Evolutionary conservation across 2,329 filamentous ascomycete species (phyloP).

Genomic region (Beauveria rudraprayagi): DNA sequence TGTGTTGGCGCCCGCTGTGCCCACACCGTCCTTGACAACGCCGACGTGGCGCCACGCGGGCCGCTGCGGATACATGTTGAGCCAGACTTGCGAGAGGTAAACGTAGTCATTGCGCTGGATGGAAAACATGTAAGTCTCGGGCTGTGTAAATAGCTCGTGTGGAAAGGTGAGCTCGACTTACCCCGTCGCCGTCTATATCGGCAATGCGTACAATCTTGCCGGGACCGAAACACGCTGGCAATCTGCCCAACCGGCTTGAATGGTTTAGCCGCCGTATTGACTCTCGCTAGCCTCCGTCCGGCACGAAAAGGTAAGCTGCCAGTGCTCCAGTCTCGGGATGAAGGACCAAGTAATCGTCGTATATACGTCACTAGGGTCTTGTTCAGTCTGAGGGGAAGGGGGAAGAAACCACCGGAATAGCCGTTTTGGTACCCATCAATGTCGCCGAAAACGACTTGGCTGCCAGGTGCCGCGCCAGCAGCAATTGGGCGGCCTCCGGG

Average conservation of each 20-base stretch:
- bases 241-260: slow-evolving; percentile 11
- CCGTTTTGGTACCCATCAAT: slow-evolving; percentile 9
- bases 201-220: slow-evolving; percentile 15
- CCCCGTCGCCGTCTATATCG: slow-evolving; percentile 19
- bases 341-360: slow-evolving; percentile 12
- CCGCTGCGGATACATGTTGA: slow-evolving; percentile 15
- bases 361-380: slow-evolving; percentile 7
- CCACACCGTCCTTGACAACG: slow-evolving; percentile 12
- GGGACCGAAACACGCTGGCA: slow-evolving; percentile 13
- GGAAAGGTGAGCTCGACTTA: background rate
- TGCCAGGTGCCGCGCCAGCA: slow-evolving; percentile 8
- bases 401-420: no score
- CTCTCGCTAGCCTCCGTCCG: background rate
- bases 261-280: background rate
- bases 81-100: slow-evolving; percentile 13
- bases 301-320: background rate
- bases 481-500: slow-evolving; percentile 10
- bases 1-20: slow-evolving; percentile 15
- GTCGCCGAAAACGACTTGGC: slow-evolving; percentile 13
- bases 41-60: slow-evolving; percentile 13
- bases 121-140: background rate
- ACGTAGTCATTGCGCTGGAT: slow-evolving; percentile 15
- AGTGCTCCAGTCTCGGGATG: slow-evolving; percentile 11
- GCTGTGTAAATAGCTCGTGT: no score
- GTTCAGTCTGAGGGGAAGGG: background rate